Conservation (phyloP, 352 stramenopile species). For the Globisporangium nagaii region DNA sequence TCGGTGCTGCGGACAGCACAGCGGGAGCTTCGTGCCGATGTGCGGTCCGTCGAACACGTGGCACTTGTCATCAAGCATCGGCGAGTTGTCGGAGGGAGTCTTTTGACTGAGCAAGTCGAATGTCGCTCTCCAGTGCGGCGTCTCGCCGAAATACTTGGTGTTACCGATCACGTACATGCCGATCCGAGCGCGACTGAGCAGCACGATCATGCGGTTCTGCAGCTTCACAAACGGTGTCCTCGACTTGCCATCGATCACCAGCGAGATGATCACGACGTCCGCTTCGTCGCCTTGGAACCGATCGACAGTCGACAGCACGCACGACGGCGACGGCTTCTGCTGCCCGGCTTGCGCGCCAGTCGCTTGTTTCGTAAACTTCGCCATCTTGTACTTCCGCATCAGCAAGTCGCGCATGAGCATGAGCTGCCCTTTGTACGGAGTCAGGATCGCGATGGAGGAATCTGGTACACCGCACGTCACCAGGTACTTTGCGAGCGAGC, state of each 20-base stretch:
- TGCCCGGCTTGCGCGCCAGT: constrained; percentile 15
- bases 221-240: constrained; percentile 85
- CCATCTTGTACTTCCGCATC: constrained; percentile 33
- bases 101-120: constrained; percentile 45
- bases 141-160: constrained; percentile 72
- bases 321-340: constrained; percentile 27
- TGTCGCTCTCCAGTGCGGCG: constrained; percentile 71
- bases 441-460: constrained; percentile 81
- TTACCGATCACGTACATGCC: constrained; percentile 86
- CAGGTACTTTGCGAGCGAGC: constrained; percentile 71
- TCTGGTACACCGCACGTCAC: constrained; percentile 64
- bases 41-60: constrained; percentile 30
- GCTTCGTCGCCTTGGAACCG: constrained; percentile 89
- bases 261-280: constrained; percentile 81
- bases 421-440: constrained; percentile 86
- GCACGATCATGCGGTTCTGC: constrained; percentile 87
- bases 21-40: constrained; percentile 51
- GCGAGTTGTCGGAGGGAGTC: constrained; percentile 32
- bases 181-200: constrained; percentile 78
- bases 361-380: constrained; percentile 14
- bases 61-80: constrained; percentile 15
- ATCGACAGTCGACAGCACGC: constrained; percentile 80
- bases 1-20: constrained; percentile 79
- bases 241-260: constrained; percentile 88
- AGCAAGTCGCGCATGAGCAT: constrained; percentile 80